Evolutionary conservation across 2,329 filamentous ascomycete species (phyloP), one percentile per base, ranked within the genome.

Genomic region (Colletotrichum eleusines): DNA sequence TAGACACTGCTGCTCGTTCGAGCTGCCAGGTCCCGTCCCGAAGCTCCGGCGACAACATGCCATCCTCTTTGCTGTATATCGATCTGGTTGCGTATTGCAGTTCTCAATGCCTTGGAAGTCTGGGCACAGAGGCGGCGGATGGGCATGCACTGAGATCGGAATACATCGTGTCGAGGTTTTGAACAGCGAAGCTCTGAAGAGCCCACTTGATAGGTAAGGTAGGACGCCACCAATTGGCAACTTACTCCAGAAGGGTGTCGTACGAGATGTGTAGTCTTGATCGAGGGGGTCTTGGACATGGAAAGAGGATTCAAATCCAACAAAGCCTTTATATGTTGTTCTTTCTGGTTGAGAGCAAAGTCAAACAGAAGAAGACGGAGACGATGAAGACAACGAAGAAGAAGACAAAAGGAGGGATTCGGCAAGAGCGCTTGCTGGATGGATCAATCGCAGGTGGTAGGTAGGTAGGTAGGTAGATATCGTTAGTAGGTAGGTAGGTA

Each of bases 11-110:
- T 20, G 20, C 7, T 38, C 38, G 28, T 23, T 40, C 31, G 31
- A 63, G 44, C 23, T 23, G 50, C 42, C 48, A 33, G 20, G 12
- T 38, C 51, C 33, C 38, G 53, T 58, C 59, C 33, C 26, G 51
- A 26, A 65, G 53, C 54, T 59, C 61, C 46, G 66, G n/a, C 54
- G 62, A 48, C 62, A 59, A 55, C 38, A 44, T 53, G n/a, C 46
- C 58, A 38, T 53, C 35, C 65, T 51, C 66, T 26, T 59, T 35
- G 44, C 48, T 62, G 44, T 9, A 31, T 48, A 38, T 51, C 44
- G 31, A 50, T 26, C 23, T 38, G 31, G 33, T 35, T 28, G 23
- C 33, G 14, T 46, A 31, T 23, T 51, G 11, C 20, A 14, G 38
- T 26, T 4, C 18, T n/a, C 5, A n/a, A 26, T 33, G 12, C 18